Evolutionary conservation across 2,329 filamentous ascomycete genomes (phyloP), one percentile per base, ranked within the genome.

Genomic region (Rhynchosporium agropyri): DNA sequence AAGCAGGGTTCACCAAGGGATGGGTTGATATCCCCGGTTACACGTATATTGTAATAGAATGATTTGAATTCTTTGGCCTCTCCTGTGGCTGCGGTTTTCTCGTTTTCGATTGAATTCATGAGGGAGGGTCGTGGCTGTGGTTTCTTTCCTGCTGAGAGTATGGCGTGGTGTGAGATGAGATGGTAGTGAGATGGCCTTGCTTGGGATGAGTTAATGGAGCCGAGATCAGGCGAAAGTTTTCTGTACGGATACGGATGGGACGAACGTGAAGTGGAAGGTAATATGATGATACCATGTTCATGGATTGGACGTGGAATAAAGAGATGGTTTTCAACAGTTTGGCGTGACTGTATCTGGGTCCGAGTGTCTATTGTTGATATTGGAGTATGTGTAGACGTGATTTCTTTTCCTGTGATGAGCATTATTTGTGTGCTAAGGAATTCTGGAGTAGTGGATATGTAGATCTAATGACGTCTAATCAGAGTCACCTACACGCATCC

Each of bases 41-140:
- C 33, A 36, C 15, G 57, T 45, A 59, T 26, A 57, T 26, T 58
- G 69, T 72, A 71, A 69, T 72, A 72, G 69, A 73, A 67, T 68
- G 66, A 61, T 68, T 66, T 58, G 59, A 63, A 64, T 65, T 62
- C 51, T 54, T 58, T 50, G 31, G 43, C 40, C 33, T 38, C 36
- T 51, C n/a, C 46, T 43, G 46, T 55, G 20, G 20, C 36, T 43
- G 38, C 49, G 12, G 55, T 48, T 63, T 58, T 65, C 48, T 26
- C 29, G 58, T 60, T 36, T 48, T 45, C 36, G 56, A 38, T 60
- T 43, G 42, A 38, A n/a, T 36, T 42, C n/a, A n/a, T 40, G 28
- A n/a, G 4, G 13, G 4, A 4, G 43, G 4, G n/a, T 46, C n/a
- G 4, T 46, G 43, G 15, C 26, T 46, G n/a, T 46, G 43, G 10